These are phyloP conservation scores for Gilbertella persicaria DNA, from an alignment of 371 early-diverging fungal genomes.

Conservation along the genomic window DNA sequence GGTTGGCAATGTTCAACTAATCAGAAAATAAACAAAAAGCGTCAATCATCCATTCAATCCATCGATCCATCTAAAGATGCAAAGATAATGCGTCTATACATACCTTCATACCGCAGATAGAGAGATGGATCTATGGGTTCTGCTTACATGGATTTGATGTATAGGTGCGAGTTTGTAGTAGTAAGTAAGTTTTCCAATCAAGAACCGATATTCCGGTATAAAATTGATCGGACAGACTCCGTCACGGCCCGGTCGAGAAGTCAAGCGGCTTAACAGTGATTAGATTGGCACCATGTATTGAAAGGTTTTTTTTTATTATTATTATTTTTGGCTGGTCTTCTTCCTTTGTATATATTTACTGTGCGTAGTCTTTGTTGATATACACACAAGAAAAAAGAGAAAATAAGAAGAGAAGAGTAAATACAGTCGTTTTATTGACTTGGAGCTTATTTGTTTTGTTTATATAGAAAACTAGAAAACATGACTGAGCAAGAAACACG, in stretches of 20 bases:
- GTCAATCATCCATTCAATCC: slow-evolving; percentile 3
- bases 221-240: background rate
- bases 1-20: slow-evolving; percentile 98
- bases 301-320: background rate
- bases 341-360: background rate
- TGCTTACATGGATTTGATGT: slow-evolving; percentile 7
- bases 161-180: slow-evolving; percentile 1
- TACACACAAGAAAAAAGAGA: background rate
- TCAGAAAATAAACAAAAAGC: slow-evolving; percentile 2
- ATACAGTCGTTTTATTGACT: background rate
- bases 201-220: background rate
- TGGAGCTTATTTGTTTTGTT: background rate
- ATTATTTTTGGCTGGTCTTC: background rate
- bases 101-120: slow-evolving; percentile 27
- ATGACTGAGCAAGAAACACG: slow-evolving; percentile 31
- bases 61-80: slow-evolving; percentile 12
- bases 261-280: background rate
- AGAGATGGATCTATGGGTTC: slow-evolving; percentile 18
- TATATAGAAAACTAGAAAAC: background rate
- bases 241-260: slow-evolving; percentile 3
- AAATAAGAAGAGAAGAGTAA: no score
- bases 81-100: slow-evolving; percentile 5
- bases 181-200: no score
- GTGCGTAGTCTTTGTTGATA: no score
- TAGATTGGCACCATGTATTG: background rate